Percentiles rank a stretch among this genome's conserved stretches.
These are phyloP conservation scores for Cladorrhinum sp. DNA, from an alignment of 2,329 filamentous ascomycete species.

Conservation along the genomic window DNA sequence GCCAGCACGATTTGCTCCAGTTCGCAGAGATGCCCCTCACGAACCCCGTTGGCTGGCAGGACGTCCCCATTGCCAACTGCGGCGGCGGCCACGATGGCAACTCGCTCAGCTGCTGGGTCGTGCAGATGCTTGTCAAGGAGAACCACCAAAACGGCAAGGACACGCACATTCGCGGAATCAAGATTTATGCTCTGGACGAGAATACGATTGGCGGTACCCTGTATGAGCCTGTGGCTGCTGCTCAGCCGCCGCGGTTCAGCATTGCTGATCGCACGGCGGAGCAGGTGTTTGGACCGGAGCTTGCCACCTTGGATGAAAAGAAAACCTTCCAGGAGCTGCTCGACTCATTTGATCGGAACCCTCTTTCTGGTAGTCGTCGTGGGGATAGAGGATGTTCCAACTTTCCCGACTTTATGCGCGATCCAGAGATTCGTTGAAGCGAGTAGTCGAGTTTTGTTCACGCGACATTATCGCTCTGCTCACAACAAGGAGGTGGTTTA, in stretches of 20 bases:
- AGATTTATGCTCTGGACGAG: conserved; percentile 67
- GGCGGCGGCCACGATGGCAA: conserved; percentile 64
- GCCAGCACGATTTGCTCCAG: conserved; percentile 85
- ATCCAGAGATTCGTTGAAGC: conserved; percentile 40
- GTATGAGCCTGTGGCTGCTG: conserved; percentile 34
- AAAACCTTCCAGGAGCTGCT: conserved; percentile 33
- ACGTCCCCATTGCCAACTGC: conserved; percentile 62
- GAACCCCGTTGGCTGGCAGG: conserved; percentile 84
- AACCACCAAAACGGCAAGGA: conserved; percentile 99
- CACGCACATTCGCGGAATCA: conserved; percentile 91
- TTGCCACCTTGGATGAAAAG: conserved; percentile 33
- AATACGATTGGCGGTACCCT: conserved; percentile 42
- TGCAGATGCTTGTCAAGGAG: conserved; percentile 88
- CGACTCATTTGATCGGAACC: conserved; percentile 31
- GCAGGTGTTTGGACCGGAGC: conserved; percentile 28
- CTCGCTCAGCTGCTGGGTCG: conserved; percentile 80
- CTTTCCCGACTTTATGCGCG: conserved; percentile 40
- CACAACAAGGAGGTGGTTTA: no score
- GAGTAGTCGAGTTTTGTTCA: background rate
- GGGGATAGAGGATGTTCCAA: conserved; percentile 32
- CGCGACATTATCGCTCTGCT: no score
- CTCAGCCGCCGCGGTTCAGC: conserved; percentile 29
- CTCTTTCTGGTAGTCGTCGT: conserved; percentile 29
- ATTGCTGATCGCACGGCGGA: conserved; percentile 32
- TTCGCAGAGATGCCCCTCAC: conserved; percentile 78